A percentile compares a stretch with the other conserved stretches of the same genome.
These are phyloP conservation scores for Trametes sanguinea DNA, from an alignment of 768 basidiomycete genomes.

Conservation along the genomic window DNA sequence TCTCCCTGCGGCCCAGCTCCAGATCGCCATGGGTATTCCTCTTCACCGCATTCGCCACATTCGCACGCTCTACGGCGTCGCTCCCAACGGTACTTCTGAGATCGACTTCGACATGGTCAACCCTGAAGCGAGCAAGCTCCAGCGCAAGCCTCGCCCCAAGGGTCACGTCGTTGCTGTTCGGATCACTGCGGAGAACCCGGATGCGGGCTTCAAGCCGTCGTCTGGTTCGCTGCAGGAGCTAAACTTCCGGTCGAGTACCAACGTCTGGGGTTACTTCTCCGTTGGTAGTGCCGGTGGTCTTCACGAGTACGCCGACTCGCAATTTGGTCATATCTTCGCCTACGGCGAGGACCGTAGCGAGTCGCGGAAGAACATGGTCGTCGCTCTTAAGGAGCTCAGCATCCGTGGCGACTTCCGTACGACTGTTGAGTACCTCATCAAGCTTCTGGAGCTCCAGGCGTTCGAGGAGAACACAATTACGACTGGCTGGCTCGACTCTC, in stretches of 20 bases:
- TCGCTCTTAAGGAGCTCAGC: conserved; percentile 95
- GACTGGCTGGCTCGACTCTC: conserved; percentile 96
- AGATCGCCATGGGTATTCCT: conserved; percentile 97
- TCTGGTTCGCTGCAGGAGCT: conserved; percentile 96
- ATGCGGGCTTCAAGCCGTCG: conserved; percentile 99
- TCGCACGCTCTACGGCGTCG: conserved; percentile 92
- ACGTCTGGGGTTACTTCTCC: conserved; percentile 99
- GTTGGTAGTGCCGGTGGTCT: conserved; percentile 94
- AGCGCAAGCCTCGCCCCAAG: conserved; percentile 95
- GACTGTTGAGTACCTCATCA: conserved; percentile 99
- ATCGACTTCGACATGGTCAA: conserved; percentile 97
- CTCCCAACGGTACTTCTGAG: conserved; percentile 82
- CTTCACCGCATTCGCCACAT: conserved; percentile 95
- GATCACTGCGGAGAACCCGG: conserved; percentile 99
- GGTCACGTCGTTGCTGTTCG: conserved; percentile 99
- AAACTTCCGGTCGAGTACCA: conserved; percentile 98
- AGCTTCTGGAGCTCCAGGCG: conserved; percentile 90
- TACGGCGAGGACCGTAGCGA: conserved; percentile 96
- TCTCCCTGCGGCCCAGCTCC: conserved; percentile 94
- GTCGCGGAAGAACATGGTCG: conserved; percentile 98
- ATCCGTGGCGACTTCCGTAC: conserved; percentile 99
- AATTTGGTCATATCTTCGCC: conserved; percentile 99
- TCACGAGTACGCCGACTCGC: conserved; percentile 98
- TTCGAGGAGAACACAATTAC: conserved; percentile 98
- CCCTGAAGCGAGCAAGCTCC: conserved; percentile 83